A percentile compares a stretch with the other conserved stretches of the same genome.
These are phyloP conservation scores for Mycena indigotica DNA, from an alignment of 768 basidiomycete genomes.

Conservation along the genomic window DNA sequence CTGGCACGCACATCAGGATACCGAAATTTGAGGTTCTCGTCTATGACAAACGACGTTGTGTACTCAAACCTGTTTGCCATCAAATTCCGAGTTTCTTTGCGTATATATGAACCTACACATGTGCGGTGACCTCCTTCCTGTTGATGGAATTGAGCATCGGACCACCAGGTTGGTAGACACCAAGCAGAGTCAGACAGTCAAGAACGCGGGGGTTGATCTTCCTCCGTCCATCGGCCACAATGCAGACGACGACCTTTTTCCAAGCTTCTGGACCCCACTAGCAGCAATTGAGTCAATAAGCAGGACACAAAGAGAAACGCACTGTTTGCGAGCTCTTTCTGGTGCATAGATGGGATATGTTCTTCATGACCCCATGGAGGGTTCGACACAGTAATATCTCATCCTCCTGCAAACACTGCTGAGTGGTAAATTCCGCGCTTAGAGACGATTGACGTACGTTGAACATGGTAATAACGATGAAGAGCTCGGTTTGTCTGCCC, in stretches of 20 bases:
- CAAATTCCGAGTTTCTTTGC: too few species aligned
- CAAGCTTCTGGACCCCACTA: conserved; percentile 93
- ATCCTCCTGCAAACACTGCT: conserved; percentile 80
- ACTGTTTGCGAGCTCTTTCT: conserved; percentile 83
- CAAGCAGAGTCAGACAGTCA: conserved; percentile 88
- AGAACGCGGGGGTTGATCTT: conserved; percentile 83
- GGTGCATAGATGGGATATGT: conserved; percentile 78
- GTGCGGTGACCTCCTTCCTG: conserved; percentile 64
- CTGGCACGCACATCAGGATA: conserved; percentile 17
- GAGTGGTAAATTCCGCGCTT: background rate
- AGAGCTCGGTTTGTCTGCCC: conserved; percentile 82
- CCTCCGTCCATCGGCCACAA: conserved; percentile 86
- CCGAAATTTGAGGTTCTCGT: conserved; percentile 33
- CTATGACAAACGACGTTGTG: conserved; percentile 78
- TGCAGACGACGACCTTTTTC: conserved; percentile 97
- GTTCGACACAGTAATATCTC: conserved; percentile 92
- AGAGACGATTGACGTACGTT: conserved; percentile 64
- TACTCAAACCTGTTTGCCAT: conserved; percentile 64
- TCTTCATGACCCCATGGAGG: conserved; percentile 92
- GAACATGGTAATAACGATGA: conserved; percentile 96
- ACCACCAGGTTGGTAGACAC: conserved; percentile 77
- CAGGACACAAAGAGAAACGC: background rate
- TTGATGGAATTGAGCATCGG: conserved; percentile 69
- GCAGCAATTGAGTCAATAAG: background rate
- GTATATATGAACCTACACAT: too few species aligned